Evolutionary conservation across 2,329 filamentous ascomycete species (phyloP), one percentile per base, ranked within the genome.

Genomic region (Fusarium aywerte): DNA sequence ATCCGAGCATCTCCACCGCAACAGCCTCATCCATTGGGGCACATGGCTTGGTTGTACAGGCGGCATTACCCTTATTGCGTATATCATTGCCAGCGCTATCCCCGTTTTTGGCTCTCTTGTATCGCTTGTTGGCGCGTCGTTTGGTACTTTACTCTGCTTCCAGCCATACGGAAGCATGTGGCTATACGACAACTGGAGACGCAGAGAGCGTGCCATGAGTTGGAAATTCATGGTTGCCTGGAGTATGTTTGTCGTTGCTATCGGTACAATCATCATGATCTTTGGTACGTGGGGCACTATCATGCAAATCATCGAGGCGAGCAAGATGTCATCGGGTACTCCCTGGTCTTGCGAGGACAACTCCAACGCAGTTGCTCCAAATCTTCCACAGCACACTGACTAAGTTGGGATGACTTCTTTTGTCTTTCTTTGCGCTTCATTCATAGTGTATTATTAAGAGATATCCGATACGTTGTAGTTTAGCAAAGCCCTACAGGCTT

Each of bases 1-100:
- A 15, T 74, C 74, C 2, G 70, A 69, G 21, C 76, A 78, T 59
- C 67, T 78, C 16, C 65, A 62, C 16, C 53, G 66, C 9, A 76
- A 75, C 31, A 73, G 57, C 5, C 5, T 65, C 10, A 47, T 65
- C 3, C 76, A 78, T 49, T 78, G 76, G 74, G 40, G 59, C 3
- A 68, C 69, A 9, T 78, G 76, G 76, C 62, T 68, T 27, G 62
- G 52, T 18, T 68, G 66, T 48, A 69, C 62, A 9, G 18, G 42
- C 3, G 47, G 60, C 11, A 15, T 54, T 18, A 63, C 66, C 9
- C 5, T 60, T 7, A 39, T 59, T 20, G 66, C 66, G 25, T 69
- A 69, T 32, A 64, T 67, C 39, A 57, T 69, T 11, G 66, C 66
- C 23, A 69, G 66, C 23, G 62, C 62, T 10, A 64, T 69, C 39